Conservation (phyloP, 352 stramenopile species). For the Phytophthora melonis region DNA sequence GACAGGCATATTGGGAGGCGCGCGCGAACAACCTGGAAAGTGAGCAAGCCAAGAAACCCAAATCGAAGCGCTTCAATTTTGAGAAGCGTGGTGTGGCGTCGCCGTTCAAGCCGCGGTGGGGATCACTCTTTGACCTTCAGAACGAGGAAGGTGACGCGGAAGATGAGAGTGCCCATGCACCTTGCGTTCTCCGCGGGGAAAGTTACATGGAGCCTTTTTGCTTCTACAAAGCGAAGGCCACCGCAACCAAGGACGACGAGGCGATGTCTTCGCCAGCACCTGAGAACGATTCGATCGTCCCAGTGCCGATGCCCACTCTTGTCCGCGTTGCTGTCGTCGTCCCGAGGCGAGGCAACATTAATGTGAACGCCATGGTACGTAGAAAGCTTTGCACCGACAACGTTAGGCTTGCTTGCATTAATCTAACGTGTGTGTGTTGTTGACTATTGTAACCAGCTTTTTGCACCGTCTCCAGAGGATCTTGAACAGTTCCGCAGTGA, state of each 20-base stretch:
- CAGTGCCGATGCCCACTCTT: slow-evolving; percentile 73
- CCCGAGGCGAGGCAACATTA: slow-evolving; percentile 64
- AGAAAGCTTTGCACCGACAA: background rate
- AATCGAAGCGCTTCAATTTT: slow-evolving; percentile 73
- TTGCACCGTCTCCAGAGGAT: slow-evolving; percentile 43
- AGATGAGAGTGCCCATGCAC: slow-evolving; percentile 1
- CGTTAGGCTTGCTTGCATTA: background rate
- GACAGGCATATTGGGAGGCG: slow-evolving; percentile 64
- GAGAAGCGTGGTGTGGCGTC: slow-evolving; percentile 65
- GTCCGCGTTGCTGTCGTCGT: slow-evolving; percentile 67
- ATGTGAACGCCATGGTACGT: slow-evolving; percentile 74
- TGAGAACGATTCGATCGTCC: slow-evolving; percentile 38
- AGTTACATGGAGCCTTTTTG: slow-evolving; percentile 80
- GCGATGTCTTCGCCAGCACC: slow-evolving; percentile 2
- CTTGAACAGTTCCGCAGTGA: slow-evolving; percentile 34
- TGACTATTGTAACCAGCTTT: slow-evolving; percentile 38
- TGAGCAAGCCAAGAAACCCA: slow-evolving; percentile 62
- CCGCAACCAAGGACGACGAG: background rate
- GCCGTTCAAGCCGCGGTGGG: slow-evolving; percentile 74
- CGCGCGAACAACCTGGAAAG: slow-evolving; percentile 28
- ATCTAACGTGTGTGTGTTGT: background rate
- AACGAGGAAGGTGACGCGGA: slow-evolving; percentile 8
- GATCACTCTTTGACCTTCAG: slow-evolving; percentile 48
- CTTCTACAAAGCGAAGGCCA: slow-evolving; percentile 47
- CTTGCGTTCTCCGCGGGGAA: slow-evolving; percentile 68